Evolutionary conservation across 164 flowering plant genomes (phyloP), one percentile per base, ranked within the genome.

Genomic region (Vitis amurensis): DNA sequence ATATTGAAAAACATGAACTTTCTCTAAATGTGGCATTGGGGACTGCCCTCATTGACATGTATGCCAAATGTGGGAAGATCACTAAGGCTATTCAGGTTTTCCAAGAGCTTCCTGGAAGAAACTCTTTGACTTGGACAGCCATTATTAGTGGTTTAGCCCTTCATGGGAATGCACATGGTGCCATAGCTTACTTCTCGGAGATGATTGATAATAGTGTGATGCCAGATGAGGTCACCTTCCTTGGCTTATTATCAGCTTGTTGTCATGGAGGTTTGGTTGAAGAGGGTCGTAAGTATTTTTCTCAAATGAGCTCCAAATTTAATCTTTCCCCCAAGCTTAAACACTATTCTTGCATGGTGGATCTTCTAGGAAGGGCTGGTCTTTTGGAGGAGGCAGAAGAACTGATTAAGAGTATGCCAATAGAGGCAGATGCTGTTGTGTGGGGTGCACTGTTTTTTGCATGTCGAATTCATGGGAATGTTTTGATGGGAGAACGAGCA

Each of bases 321-420:
- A 69, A 72, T 19, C 68, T 90, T n/a, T 49, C 59, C 8, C 94
- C 94, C 2, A 74, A 78, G 61, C 73, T 73, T 29, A 86, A 88
- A 62, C 92, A 88, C 70, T 89, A 88, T 60, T 80, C 89, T 8
- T 85, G 86, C 78, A 81, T 85, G 89, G 90, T 89, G 71, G 93
- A 91, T 61, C 97, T 90, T 72, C 74, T 91, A 2, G 94, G 94
- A 3, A 79, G 91, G 73, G 88, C 92, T 61, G 97, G 97, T 12
- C 77, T 85, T 8, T 67, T 89, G 66, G 71, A 82, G 29, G 94
- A 89, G 66, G 94, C 91, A 27, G 89, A 83, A 59, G 73, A 74
- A 67, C 80, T 89, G 63, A 80, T 89, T 29, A 69, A 74, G 44
- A 71, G 78, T 73, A 88, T 86, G 92, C 87, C 89, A 37, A 80